phyloP scores from a whole-genome alignment of 2,329 filamentous ascomycete genomes.

The Fusarium sp. region DNA sequence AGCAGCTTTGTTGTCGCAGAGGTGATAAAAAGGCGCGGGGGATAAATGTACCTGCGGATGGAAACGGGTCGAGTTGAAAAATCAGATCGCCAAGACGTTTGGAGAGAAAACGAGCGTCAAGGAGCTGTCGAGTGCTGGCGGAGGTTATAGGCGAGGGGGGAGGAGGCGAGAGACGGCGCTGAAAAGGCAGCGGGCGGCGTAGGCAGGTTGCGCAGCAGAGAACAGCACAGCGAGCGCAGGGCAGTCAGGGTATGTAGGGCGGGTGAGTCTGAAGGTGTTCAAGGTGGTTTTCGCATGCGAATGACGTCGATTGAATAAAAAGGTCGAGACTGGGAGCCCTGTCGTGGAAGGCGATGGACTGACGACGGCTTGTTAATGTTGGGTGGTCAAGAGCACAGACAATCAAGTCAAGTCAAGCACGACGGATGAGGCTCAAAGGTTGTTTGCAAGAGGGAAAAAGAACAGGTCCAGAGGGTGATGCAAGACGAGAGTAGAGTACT shows the following conservation, averaged over 20 bases:
- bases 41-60: slow-evolving; percentile 30
- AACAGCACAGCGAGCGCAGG: background rate
- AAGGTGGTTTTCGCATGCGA: slow-evolving; percentile 25
- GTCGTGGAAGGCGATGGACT: background rate
- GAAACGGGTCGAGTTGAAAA: slow-evolving; percentile 31
- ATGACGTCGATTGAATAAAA: slow-evolving; percentile 31
- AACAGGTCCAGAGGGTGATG: slow-evolving; percentile 24
- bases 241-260: background rate
- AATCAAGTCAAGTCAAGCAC: slow-evolving; percentile 16
- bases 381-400: slow-evolving; percentile 15
- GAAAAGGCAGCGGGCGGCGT: slow-evolving; percentile 9
- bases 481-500: slow-evolving; percentile 1
- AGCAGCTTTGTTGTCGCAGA: slow-evolving; percentile 4
- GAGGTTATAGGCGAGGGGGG: slow-evolving; percentile 28
- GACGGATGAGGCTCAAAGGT: slow-evolving; percentile 20
- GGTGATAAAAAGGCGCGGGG: slow-evolving; percentile 1
- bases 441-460: slow-evolving; percentile 36
- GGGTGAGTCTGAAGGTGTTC: slow-evolving; percentile 10
- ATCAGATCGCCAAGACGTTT: slow-evolving; percentile 40
- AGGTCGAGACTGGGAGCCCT: background rate
- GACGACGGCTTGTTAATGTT: background rate
- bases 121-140: slow-evolving; percentile 21
- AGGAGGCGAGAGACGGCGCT: slow-evolving; percentile 11
- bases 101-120: slow-evolving; percentile 38
- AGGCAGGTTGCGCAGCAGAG: background rate